Evolutionary conservation across 2,329 filamentous ascomycete species (phyloP).

Genomic region (Cryoendolithus antarcticus): DNA sequence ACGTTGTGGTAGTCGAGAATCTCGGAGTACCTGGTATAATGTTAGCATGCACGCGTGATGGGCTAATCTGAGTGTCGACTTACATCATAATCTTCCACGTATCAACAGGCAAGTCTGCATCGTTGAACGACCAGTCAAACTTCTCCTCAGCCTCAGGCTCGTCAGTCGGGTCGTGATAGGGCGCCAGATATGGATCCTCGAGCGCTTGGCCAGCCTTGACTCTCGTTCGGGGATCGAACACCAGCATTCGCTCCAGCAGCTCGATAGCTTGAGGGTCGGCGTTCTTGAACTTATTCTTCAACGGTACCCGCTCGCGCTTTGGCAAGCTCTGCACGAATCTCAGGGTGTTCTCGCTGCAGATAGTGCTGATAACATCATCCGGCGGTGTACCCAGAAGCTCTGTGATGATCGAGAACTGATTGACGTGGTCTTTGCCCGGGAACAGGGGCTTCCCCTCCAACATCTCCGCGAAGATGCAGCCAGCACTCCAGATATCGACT

Average conservation of each 20-base stretch:
- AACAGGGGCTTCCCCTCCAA: conserved; percentile 96
- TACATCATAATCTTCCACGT: conserved; percentile 99
- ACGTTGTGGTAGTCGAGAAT: conserved; percentile 98
- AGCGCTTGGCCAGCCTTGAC: conserved; percentile 78
- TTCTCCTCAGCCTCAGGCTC: conserved; percentile 93
- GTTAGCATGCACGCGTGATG: conserved; percentile 3
- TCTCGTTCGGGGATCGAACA: conserved; percentile 95
- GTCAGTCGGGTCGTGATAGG: conserved; percentile 94
- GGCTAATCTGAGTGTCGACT: conserved; percentile 21
- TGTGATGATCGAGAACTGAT: conserved; percentile 99
- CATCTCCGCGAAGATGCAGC: conserved; percentile 99
- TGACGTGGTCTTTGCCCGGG: conserved; percentile 97
- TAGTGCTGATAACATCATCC: conserved; percentile 96
- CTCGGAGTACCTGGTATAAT: conserved; percentile 71
- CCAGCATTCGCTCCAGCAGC: conserved; percentile 89
- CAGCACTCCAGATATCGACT: conserved; percentile 98
- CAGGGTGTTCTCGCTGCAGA: conserved; percentile 95
- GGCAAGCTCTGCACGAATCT: conserved; percentile 96
- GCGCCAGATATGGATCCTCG: conserved; percentile 82
- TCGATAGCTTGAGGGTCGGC: conserved; percentile 84
- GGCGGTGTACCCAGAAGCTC: conserved; percentile 92
- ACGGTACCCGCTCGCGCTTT: conserved; percentile 79
- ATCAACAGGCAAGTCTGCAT: conserved; percentile 90
- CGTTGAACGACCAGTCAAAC: conserved; percentile 99
- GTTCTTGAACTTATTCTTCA: conserved; percentile 86